Percentiles rank a stretch among this genome's conserved stretches.
Evolutionary conservation across 768 basidiomycete genomes (phyloP).

Genomic region (Boletus eberwhitei): DNA sequence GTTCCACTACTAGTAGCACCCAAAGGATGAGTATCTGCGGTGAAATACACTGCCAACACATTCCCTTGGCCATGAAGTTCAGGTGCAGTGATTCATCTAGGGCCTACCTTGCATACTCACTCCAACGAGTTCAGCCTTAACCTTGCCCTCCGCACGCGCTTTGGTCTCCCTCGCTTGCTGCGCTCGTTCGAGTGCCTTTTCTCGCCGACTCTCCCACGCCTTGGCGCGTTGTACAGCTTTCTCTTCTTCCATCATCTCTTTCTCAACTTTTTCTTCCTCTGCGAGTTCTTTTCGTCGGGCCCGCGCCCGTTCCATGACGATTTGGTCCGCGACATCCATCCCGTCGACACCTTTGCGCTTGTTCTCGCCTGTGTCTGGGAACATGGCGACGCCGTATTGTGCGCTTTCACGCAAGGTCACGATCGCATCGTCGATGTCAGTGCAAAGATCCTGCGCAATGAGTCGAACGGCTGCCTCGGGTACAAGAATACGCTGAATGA

Average conservation of each 20-base stretch:
- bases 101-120: no score
- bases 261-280: slow-evolving; percentile 38
- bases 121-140: no score
- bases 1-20: no score
- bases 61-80: no score
- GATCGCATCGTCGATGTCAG: slow-evolving; percentile 48
- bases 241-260: slow-evolving; percentile 23
- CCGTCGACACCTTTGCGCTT: slow-evolving; percentile 33
- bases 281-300: slow-evolving; percentile 40
- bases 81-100: no score
- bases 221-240: slow-evolving; percentile 21
- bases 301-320: slow-evolving; percentile 43
- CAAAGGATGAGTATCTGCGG: no score
- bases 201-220: slow-evolving; percentile 15
- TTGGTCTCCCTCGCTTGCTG: slow-evolving; percentile 8
- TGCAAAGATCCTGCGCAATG: slow-evolving; percentile 71
- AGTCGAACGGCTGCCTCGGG: slow-evolving; percentile 82
- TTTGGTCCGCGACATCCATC: slow-evolving; percentile 36
- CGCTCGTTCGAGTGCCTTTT: slow-evolving; percentile 25
- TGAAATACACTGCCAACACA: no score
- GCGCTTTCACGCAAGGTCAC: slow-evolving; percentile 69
- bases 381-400: slow-evolving; percentile 83
- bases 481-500: slow-evolving; percentile 80
- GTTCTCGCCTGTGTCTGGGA: slow-evolving; percentile 47
- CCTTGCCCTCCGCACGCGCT: neutral